Base-by-base conservation (phyloP, 2,329 filamentous ascomycete species). In the Diaporthe aspalathi region DNA sequence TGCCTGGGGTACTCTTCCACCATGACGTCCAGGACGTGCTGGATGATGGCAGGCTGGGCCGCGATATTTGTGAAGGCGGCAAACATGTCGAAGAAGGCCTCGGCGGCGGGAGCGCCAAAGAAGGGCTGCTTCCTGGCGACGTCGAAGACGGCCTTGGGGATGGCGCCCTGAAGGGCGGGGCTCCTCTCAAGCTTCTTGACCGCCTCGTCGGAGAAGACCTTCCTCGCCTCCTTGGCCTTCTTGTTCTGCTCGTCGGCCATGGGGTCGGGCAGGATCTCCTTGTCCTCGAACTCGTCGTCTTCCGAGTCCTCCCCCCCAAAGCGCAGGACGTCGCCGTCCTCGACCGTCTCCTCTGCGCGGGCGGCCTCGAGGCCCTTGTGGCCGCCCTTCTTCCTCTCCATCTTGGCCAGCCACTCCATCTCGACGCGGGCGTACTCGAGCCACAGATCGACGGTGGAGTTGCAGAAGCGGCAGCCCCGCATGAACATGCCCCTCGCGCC, bases 121-220 rank as follows among this genome's bases (percentile, higher is more conserved):
- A 93, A 90, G 67, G 92, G 88, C 76, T 97, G 91, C 80, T 92
- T 94, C 83, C 91, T 90, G 7, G 94, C 92, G 27, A 94, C 90
- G 77, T 97, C 94, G 78, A 97, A 98, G 60, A 99, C 93, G 49
- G 95, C 94, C 70, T 94, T 88, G 2, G 96, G 95, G 75, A 99
- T 97, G 20, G 94, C 96, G n/a, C 96, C 96, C 72, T 93, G 93
- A 74, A 98, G 86, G 12, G 94, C 94, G 5, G 95, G 94, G 60
- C 94, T 95, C 70, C 89, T 90, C 77, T 92, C 86, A 74, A 97
- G 83, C 68, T 85, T 84, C 74, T 82, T 78, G 5, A 82, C 80
- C 0, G 83, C 81, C 69, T 85, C 80, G 70, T 85, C 82, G 74
- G 85, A 81, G 62, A 87, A 84, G 50, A 79, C 86, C 79, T 78